phyloP scores from a whole-genome alignment of 192 early-diverging fungal species.

The Chytriomyces confervae region DNA sequence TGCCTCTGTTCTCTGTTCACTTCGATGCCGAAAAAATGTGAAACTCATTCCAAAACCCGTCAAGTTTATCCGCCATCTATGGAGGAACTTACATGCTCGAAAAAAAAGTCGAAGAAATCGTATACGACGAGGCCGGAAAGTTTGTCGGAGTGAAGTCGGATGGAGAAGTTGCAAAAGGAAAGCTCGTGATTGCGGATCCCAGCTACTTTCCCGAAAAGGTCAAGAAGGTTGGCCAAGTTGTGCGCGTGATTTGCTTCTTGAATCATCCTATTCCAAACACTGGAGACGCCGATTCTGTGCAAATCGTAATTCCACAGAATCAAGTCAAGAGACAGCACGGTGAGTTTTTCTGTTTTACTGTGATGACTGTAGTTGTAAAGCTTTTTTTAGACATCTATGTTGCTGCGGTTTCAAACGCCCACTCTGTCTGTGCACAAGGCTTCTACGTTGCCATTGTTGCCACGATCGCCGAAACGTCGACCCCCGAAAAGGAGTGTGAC shows the following conservation, averaged over 20 bases:
- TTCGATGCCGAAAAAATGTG: constrained; percentile 7
- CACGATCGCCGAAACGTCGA: constrained; percentile 90
- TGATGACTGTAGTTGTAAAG: background rate
- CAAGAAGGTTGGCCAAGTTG: constrained; percentile 82
- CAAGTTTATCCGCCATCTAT: constrained; percentile 93
- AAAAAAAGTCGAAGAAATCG: constrained; percentile 89
- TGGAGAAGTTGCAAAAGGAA: constrained; percentile 79
- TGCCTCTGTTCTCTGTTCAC: background rate
- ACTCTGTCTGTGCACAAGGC: constrained; percentile 90
- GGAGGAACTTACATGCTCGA: constrained; percentile 99
- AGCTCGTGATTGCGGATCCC: constrained; percentile 95
- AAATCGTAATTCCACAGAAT: constrained; percentile 98
- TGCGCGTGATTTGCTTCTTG: constrained; percentile 96
- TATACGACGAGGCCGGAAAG: constrained; percentile 77
- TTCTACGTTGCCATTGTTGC: constrained; percentile 96
- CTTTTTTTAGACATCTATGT: constrained; percentile 88
- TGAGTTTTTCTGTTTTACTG: constrained; percentile 31
- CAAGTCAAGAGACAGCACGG: constrained; percentile 89
- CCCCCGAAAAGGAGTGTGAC: constrained; percentile 90
- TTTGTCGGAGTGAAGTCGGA: constrained; percentile 91
- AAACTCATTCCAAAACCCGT: background rate
- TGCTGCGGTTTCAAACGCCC: constrained; percentile 83
- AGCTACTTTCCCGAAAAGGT: constrained; percentile 87
- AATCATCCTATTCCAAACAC: constrained; percentile 91
- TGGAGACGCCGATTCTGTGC: constrained; percentile 82